Percentiles rank a stretch among this genome's conserved stretches.
phyloP scores from a whole-genome alignment of 768 basidiomycete species.

The Mycena epipterygia region DNA sequence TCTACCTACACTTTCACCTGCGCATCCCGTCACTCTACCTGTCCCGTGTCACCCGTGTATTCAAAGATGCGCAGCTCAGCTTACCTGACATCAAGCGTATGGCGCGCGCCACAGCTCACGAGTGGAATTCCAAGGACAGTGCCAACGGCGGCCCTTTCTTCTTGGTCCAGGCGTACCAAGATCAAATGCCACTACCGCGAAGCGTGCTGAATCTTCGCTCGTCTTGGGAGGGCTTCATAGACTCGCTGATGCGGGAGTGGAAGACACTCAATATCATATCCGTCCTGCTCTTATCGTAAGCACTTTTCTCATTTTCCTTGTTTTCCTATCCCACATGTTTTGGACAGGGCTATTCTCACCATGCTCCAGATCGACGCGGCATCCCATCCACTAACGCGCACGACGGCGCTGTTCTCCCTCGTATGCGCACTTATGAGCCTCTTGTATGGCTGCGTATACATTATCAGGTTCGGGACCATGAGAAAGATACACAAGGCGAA shows the following conservation, averaged over 20 bases:
- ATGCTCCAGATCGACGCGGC: constrained; percentile 53
- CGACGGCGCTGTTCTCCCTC: constrained; percentile 68
- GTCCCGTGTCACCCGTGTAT: constrained; percentile 64
- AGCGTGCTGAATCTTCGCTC: constrained; percentile 63
- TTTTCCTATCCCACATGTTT: constrained; percentile 12
- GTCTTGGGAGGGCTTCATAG: constrained; percentile 70
- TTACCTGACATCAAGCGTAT: constrained; percentile 57
- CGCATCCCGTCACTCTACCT: constrained; percentile 38
- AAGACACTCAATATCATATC: constrained; percentile 69
- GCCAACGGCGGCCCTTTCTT: background rate
- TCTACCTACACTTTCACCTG: background rate
- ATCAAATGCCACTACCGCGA: constrained; percentile 53
- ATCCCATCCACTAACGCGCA: too few relatives aligned
- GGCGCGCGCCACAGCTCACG: constrained; percentile 27
- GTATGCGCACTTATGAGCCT: constrained; percentile 74
- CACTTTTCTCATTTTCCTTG: too few relatives aligned
- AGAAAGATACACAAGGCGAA: constrained; percentile 73
- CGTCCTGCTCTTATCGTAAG: constrained; percentile 50
- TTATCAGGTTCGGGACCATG: constrained; percentile 75
- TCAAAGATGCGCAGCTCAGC: constrained; percentile 67
- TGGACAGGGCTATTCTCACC: constrained; percentile 52
- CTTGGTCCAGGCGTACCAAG: constrained; percentile 7
- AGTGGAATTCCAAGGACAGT: constrained; percentile 7
- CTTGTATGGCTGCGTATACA: constrained; percentile 75
- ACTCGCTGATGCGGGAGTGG: constrained; percentile 68